Evolutionary conservation across 2,329 filamentous ascomycete species (phyloP), one percentile per base, ranked within the genome.

Genomic region (Aspergillus sp.): DNA sequence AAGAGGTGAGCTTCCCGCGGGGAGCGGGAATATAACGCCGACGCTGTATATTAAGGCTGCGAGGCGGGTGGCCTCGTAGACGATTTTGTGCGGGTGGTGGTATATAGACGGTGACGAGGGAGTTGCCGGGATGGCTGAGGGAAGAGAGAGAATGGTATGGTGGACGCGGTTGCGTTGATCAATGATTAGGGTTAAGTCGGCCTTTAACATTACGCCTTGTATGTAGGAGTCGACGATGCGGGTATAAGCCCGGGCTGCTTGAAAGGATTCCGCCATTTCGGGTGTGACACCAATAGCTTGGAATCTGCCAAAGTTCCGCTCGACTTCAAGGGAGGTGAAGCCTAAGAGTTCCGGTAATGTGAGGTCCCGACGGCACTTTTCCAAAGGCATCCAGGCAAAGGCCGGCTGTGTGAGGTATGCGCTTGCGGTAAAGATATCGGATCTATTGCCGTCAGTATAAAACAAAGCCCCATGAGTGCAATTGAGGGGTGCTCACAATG

Each of bases 161-260:
- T 71, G 66, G 29, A 68, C 59, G 4, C 65, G 56, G 41, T 71
- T 72, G 19, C 68, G 64, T 44, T 67, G 62, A 49, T 72, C 68
- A 19, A 57, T 49, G 4, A 69, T 48, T 3, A 61, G 43, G 5
- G 59, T 53, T 26, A 50, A 34, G 29, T 64, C 57, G 4, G 52
- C 45, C 9, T 52, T 49, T 29, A 43, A 35, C 1, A 48, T 49
- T 28, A 47, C 42, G 3, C 42, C 48, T 5, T 49, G 43, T 9
- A 63, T 47, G 30, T 55, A 56, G n/a, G 50, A 44, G 41, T 60
- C 57, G 19, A 65, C 54, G 7, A 59, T 57, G 5, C 52, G 50
- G 40, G 59, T 63, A 47, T 69, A 69, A 32, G 57, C 45, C 1
- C 57, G 52, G 40, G 61, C 61, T 33, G 61, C 60, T 29, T 62